These are phyloP conservation scores for Coniophora puteana DNA, from an alignment of 1,284 basidiomycete species.

Conservation along the genomic window DNA sequence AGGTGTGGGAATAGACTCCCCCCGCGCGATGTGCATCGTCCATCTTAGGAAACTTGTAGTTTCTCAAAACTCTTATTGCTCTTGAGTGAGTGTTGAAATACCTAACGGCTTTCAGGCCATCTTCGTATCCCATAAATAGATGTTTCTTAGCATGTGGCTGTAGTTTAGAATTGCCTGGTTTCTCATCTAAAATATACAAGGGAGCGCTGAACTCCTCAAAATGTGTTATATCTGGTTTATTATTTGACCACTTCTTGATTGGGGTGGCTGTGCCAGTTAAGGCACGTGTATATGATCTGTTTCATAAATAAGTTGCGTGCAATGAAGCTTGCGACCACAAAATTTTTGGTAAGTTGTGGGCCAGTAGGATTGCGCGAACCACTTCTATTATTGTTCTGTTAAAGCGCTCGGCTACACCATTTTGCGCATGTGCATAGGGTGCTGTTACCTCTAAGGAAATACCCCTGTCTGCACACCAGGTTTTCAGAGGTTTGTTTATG, in stretches of 20 bases:
- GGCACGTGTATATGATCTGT: background rate
- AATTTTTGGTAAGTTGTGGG: background rate
- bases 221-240: background rate
- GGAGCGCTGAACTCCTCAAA: background rate
- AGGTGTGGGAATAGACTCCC: too few species aligned
- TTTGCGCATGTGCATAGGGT: background rate
- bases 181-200: background rate
- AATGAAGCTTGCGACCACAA: background rate
- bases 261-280: background rate
- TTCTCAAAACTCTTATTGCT: background rate
- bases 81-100: background rate
- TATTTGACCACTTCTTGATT: background rate
- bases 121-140: background rate
- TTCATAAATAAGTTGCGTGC: background rate
- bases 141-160: background rate
- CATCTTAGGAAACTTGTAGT: background rate
- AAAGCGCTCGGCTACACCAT: background rate
- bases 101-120: background rate
- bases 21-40: background rate
- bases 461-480: background rate
- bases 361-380: background rate
- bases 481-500: background rate
- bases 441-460: background rate
- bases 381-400: background rate
- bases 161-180: background rate